These are phyloP conservation scores for Leishmania mexicana DNA, from an alignment of 208 protist species.

Conservation along the genomic window DNA sequence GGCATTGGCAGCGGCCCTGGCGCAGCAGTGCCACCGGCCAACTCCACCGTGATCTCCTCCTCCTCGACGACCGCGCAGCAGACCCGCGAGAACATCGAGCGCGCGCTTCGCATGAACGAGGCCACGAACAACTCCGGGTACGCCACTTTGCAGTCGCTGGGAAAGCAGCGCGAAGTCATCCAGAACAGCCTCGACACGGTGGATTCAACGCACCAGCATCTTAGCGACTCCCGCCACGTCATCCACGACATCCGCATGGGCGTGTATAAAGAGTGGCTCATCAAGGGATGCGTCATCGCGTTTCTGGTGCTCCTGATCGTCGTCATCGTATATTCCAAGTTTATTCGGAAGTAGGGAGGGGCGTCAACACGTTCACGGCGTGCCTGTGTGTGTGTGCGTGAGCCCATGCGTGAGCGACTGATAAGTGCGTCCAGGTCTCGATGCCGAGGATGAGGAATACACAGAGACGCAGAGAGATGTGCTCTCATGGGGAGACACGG, in stretches of 20 bases:
- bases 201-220: constrained; percentile 49
- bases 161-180: constrained; percentile 73
- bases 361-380: not conserved
- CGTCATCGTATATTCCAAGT: constrained; percentile 70
- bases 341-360: constrained; percentile 39
- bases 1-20: constrained; percentile 12
- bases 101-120: constrained; percentile 64
- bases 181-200: constrained; percentile 56
- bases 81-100: constrained; percentile 62
- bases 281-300: constrained; percentile 60
- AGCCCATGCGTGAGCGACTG: not conserved
- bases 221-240: constrained; percentile 50
- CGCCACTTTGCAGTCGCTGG: constrained; percentile 65
- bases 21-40: constrained; percentile 12
- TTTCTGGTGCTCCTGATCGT: constrained; percentile 56
- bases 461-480: not conserved
- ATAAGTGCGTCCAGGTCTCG: not conserved
- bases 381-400: not conserved
- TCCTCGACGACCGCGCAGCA: constrained; percentile 32
- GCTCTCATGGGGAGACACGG: not conserved
- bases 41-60: constrained; percentile 3
- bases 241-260: constrained; percentile 73
- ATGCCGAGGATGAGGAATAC: not conserved
- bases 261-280: constrained; percentile 79
- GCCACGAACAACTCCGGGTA: constrained; percentile 69